phyloP scores from a whole-genome alignment of 495 filamentous ascomycete genomes.

The Annulohypoxylon maeteangense region DNA sequence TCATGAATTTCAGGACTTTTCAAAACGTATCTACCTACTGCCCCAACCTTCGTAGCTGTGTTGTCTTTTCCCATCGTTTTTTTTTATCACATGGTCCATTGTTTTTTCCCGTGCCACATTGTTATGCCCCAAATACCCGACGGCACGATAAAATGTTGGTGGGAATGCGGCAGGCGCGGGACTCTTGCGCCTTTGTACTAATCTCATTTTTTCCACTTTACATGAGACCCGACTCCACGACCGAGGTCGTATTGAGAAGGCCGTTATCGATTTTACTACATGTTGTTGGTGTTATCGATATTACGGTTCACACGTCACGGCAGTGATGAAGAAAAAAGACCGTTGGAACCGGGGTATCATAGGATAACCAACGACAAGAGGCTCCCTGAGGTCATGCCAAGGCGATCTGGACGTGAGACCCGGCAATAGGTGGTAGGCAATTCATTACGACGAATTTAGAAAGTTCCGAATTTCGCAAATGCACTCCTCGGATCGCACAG shows the following conservation, averaged over 20 bases:
- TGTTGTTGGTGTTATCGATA: not conserved
- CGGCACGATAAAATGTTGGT: not conserved
- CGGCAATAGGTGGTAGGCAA: not conserved
- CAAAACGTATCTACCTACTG: not conserved
- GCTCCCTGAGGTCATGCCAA: constrained; percentile 1
- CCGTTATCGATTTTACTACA: not conserved
- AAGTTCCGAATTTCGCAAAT: not conserved
- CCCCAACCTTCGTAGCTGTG: not conserved
- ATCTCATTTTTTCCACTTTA: not conserved
- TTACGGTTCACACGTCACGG: not conserved
- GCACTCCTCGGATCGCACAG: not conserved
- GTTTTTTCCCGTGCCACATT: not conserved
- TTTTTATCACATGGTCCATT: not conserved
- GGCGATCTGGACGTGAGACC: not conserved
- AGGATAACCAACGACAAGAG: not conserved
- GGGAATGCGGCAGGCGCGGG: constrained; percentile 1
- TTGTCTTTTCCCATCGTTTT: not conserved
- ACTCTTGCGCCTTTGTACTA: not conserved
- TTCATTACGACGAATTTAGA: not conserved
- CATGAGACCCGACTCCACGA: not conserved
- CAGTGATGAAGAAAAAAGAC: not conserved
- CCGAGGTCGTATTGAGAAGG: not conserved
- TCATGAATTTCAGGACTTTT: not conserved
- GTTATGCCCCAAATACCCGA: not conserved
- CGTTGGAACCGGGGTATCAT: not conserved